A percentile compares a stretch with the other conserved stretches of the same genome.
These are phyloP conservation scores for Rubia tinctorum DNA, from an alignment of 305 asterid species.

Conservation along the genomic window DNA sequence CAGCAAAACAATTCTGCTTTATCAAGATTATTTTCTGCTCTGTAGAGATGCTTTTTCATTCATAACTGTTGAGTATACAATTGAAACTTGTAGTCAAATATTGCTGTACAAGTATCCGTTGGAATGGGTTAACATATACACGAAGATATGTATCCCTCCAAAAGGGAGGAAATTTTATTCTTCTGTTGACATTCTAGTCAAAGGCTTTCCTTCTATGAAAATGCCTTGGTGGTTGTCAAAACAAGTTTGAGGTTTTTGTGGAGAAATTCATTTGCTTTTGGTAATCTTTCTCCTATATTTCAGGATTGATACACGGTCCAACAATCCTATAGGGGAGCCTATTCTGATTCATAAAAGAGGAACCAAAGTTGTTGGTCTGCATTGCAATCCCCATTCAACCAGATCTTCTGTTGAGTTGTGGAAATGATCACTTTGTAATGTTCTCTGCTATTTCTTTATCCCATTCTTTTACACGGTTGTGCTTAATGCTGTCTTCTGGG, in stretches of 20 bases:
- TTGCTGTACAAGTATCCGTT: not conserved
- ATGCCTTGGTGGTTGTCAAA: not conserved
- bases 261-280: not conserved
- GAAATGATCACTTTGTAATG: conserved; percentile 95
- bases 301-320: conserved; percentile 80
- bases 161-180: not conserved
- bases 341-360: conserved; percentile 90
- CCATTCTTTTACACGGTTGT: not conserved
- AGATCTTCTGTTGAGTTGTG: conserved; percentile 87
- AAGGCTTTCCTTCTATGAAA: conserved; percentile 1
- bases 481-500: not conserved
- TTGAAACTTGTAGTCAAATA: not conserved
- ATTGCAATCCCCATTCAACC: conserved; percentile 98
- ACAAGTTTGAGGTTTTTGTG: not conserved
- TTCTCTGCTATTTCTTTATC: conserved; percentile 18
- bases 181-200: not conserved
- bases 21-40: not conserved
- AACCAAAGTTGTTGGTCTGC: conserved; percentile 91
- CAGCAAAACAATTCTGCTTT: not conserved
- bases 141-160: not conserved
- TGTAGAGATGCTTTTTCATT: not conserved
- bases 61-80: not conserved
- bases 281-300: conserved; percentile 14
- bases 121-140: conserved; percentile 6
- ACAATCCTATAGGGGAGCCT: conserved; percentile 51